These are phyloP conservation scores for Fraxinus excelsior DNA, from an alignment of 257 asterid species.

Conservation along the genomic window DNA sequence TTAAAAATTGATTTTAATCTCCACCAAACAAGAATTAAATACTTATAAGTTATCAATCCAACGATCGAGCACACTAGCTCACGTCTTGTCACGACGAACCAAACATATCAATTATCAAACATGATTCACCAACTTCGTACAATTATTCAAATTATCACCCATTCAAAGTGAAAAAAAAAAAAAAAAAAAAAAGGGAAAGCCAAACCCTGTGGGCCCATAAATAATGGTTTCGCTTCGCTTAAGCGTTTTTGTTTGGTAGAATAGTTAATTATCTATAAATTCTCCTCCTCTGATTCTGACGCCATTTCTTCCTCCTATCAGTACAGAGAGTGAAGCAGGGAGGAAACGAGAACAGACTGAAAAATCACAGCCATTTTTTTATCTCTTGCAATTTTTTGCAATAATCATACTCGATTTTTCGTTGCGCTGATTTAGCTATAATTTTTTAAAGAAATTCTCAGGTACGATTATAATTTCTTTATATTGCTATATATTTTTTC, in stretches of 20 bases:
- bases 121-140: too few species aligned
- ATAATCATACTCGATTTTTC: conserved; percentile 1
- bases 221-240: too few species aligned
- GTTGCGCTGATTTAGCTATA: background rate
- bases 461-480: conserved; percentile 19
- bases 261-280: background rate
- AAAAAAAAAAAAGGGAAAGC: too few species aligned
- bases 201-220: too few species aligned
- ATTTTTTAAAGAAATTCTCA: conserved; percentile 15
- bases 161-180: too few species aligned
- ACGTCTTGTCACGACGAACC: too few species aligned
- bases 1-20: too few species aligned
- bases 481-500: background rate
- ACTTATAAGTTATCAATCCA: too few species aligned
- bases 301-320: conserved; percentile 25
- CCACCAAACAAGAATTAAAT: too few species aligned
- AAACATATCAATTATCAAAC: too few species aligned
- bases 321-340: conserved; percentile 23
- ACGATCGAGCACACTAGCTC: too few species aligned
- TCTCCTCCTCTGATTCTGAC: conserved; percentile 12
- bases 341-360: conserved; percentile 4
- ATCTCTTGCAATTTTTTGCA: conserved; percentile 12
- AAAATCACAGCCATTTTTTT: conserved; percentile 13
- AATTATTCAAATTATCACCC: too few species aligned
- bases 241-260: background rate